Percentiles rank a stretch among this genome's conserved stretches.
Evolutionary conservation across 2,329 filamentous ascomycete genomes (phyloP).

Genomic region (Plectosphaerella cucumerina): DNA sequence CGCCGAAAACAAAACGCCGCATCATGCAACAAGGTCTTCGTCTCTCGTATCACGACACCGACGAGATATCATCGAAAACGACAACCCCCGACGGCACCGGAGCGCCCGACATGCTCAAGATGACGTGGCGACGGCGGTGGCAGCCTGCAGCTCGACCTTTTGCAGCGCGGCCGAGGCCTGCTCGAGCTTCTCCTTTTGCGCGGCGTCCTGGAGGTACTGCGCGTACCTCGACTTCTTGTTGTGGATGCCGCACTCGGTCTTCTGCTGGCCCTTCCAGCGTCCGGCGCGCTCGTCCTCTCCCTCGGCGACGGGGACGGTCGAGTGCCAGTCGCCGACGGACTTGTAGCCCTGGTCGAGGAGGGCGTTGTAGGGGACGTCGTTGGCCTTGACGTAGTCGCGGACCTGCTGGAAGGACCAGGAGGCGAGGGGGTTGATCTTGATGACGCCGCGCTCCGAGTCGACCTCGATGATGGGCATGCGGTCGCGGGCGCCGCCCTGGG

Average conservation of each 20-base stretch:
- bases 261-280: constrained; percentile 91
- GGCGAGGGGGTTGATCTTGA: constrained; percentile 97
- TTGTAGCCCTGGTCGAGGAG: constrained; percentile 95
- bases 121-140: constrained; percentile 6
- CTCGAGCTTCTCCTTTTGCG: constrained; percentile 13
- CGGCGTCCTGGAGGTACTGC: constrained; percentile 72
- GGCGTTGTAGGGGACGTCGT: constrained; percentile 90
- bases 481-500: constrained; percentile 89
- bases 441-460: constrained; percentile 78
- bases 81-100: too few species aligned
- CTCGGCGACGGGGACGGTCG: constrained; percentile 81
- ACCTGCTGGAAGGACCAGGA: constrained; percentile 93
- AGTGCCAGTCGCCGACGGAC: constrained; percentile 97
- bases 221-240: constrained; percentile 95
- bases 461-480: constrained; percentile 89
- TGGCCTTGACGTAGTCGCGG: constrained; percentile 76
- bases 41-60: background rate
- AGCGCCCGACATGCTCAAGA: background rate
- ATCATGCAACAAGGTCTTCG: background rate
- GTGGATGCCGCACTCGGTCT: constrained; percentile 98
- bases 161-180: constrained; percentile 11
- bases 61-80: too few species aligned
- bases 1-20: background rate
- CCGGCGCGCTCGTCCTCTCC: constrained; percentile 95
- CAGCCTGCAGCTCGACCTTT: constrained; percentile 13